Conservation (phyloP, 1,139 yeast species). For the Pichia sp. region DNA sequence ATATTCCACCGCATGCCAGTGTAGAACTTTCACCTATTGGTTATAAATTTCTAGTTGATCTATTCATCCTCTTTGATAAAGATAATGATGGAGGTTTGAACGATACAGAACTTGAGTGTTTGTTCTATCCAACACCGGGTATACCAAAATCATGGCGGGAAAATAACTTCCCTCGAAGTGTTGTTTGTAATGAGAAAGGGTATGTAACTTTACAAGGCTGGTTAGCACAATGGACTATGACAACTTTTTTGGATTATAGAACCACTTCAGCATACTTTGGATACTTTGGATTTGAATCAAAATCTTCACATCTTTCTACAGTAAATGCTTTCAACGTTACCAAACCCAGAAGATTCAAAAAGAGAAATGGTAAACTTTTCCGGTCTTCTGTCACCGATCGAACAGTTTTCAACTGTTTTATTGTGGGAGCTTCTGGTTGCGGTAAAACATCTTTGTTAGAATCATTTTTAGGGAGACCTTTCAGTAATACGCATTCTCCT, state of each 20-base stretch:
- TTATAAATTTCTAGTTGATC: conserved; percentile 81
- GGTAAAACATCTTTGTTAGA: conserved; percentile 82
- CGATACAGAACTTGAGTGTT: conserved; percentile 54
- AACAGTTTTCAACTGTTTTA: conserved; percentile 83
- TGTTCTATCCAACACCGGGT: conserved; percentile 89
- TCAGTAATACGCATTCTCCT: conserved; percentile 68
- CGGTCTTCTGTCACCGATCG: conserved; percentile 71
- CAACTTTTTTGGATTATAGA: conserved; percentile 77
- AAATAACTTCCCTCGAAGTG: conserved; percentile 74
- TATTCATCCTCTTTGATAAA: conserved; percentile 78
- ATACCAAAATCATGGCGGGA: conserved; percentile 82
- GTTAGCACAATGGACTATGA: conserved; percentile 98
- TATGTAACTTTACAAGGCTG: conserved; percentile 92
- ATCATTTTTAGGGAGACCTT: conserved; percentile 70
- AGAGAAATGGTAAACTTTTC: conserved; percentile 53
- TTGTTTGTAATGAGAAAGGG: conserved; percentile 85
- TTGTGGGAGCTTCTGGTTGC: conserved; percentile 76
- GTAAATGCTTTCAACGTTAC: conserved; percentile 67
- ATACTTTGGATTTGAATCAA: conserved; percentile 71
- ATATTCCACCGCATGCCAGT: conserved; percentile 68
- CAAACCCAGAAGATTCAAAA: conserved; percentile 63
- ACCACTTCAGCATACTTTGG: conserved; percentile 85
- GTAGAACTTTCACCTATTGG: conserved; percentile 95
- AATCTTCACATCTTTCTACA: conserved; percentile 23
- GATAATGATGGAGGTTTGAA: conserved; percentile 95